Conservation (phyloP, 1,284 basidiomycete genomes). For the Ustilago sp. region DNA sequence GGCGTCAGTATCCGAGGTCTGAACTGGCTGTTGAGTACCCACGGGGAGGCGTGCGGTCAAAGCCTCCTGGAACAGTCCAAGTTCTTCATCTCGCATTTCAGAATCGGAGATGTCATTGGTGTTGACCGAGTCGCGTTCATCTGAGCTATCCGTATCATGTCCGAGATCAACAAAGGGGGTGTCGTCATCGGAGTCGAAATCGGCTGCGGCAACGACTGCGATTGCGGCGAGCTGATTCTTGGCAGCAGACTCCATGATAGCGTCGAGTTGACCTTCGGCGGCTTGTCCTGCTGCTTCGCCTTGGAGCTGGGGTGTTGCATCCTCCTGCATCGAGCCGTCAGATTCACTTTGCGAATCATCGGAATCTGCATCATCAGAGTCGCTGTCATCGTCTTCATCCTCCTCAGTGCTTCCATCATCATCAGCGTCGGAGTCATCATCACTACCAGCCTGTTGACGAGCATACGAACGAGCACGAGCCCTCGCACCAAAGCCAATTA, state of each 20-base stretch:
- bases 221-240: not conserved
- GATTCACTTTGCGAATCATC: not conserved
- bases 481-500: not conserved
- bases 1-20: not conserved
- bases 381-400: conserved; percentile 7
- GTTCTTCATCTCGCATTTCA: not conserved
- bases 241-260: not conserved
- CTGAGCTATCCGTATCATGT: not conserved
- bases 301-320: not conserved
- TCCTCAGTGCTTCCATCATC: not conserved
- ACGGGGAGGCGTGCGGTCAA: not conserved
- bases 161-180: conserved; percentile 1
- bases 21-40: not conserved
- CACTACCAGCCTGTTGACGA: not conserved
- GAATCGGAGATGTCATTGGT: not conserved
- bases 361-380: not conserved
- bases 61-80: not conserved
- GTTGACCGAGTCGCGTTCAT: not conserved
- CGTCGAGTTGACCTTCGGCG: not conserved
- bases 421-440: not conserved
- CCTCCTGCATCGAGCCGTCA: not conserved
- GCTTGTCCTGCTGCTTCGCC: not conserved
- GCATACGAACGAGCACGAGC: not conserved
- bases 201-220: not conserved
- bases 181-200: conserved; percentile 1